These are phyloP conservation scores for Stereocaulon alpinum DNA, from an alignment of 495 filamentous ascomycete genomes.

Conservation along the genomic window DNA sequence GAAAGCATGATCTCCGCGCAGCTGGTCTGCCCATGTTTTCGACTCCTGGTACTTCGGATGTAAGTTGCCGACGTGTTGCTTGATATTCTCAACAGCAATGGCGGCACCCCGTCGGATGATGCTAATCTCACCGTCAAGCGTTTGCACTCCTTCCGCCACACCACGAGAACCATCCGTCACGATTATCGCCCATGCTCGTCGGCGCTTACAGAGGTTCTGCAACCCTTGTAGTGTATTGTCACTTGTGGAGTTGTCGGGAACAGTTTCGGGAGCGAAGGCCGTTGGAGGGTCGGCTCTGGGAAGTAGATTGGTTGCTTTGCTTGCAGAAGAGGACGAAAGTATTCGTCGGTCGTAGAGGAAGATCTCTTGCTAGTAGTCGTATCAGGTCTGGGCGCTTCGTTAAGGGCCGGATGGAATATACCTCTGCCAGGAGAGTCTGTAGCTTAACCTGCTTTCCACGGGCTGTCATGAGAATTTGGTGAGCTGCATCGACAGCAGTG, in stretches of 20 bases:
- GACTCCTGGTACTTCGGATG: slow-evolving; percentile 65
- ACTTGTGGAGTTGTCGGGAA: slow-evolving; percentile 60
- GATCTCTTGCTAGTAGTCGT: slow-evolving; percentile 56
- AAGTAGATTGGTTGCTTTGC: slow-evolving; percentile 29
- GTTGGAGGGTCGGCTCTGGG: slow-evolving; percentile 47
- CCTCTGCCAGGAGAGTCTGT: slow-evolving; percentile 66
- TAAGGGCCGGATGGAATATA: slow-evolving; percentile 30
- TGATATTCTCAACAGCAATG: slow-evolving; percentile 71
- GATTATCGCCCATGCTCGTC: slow-evolving; percentile 62
- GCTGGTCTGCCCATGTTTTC: slow-evolving; percentile 58
- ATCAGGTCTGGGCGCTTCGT: slow-evolving; percentile 11
- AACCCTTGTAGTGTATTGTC: slow-evolving; percentile 68
- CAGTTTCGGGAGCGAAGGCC: slow-evolving; percentile 62
- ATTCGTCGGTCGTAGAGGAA: slow-evolving; percentile 75
- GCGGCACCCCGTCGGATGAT: slow-evolving; percentile 62
- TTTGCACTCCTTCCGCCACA: slow-evolving; percentile 44
- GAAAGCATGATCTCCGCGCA: slow-evolving; percentile 58
- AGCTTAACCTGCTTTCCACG: slow-evolving; percentile 69
- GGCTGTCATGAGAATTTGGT: slow-evolving; percentile 76
- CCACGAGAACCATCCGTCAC: slow-evolving; percentile 52
- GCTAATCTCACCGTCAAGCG: slow-evolving; percentile 53
- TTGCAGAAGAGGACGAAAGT: slow-evolving; percentile 32
- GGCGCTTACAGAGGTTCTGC: slow-evolving; percentile 66
- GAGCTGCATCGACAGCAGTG: slow-evolving; percentile 52
- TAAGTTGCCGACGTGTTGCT: slow-evolving; percentile 62